Evolutionary conservation across 306 rosid genomes (phyloP).

Genomic region (Trifolium dubium): DNA sequence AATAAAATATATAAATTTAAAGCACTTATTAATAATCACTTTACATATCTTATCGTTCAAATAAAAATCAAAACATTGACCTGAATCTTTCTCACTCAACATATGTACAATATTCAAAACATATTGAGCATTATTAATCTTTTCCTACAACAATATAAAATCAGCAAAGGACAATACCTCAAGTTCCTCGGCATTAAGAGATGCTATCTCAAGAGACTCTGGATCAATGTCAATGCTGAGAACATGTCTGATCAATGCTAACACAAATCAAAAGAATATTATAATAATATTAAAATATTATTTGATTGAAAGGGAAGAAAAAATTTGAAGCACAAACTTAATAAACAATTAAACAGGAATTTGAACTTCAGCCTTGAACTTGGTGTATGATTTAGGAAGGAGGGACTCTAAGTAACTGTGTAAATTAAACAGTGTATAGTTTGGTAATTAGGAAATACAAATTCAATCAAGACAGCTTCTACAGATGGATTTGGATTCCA

Average conservation of each 20-base stretch:
- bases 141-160: conserved; percentile 11
- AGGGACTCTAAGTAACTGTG: conserved; percentile 8
- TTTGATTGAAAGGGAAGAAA: not conserved
- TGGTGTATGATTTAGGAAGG: conserved; percentile 16
- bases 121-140: conserved; percentile 13
- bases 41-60: conserved; percentile 24
- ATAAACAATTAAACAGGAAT: not conserved
- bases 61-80: conserved; percentile 14
- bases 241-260: conserved; percentile 77
- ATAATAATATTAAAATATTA: not conserved
- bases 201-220: conserved; percentile 85
- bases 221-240: conserved; percentile 87
- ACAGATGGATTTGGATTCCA: not conserved
- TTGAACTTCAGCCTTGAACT: no score
- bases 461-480: conserved; percentile 16
- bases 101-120: conserved; percentile 31
- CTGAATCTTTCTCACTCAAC: conserved; percentile 6
- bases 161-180: conserved; percentile 63
- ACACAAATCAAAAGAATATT: conserved; percentile 45
- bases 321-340: not conserved
- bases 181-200: conserved; percentile 78
- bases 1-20: conserved; percentile 4
- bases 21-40: conserved; percentile 9
- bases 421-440: not conserved
- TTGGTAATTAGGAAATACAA: conserved; percentile 15